Evolutionary conservation across 345 rosid species (phyloP).

Genomic region (Cardiospermum halicacabum): DNA sequence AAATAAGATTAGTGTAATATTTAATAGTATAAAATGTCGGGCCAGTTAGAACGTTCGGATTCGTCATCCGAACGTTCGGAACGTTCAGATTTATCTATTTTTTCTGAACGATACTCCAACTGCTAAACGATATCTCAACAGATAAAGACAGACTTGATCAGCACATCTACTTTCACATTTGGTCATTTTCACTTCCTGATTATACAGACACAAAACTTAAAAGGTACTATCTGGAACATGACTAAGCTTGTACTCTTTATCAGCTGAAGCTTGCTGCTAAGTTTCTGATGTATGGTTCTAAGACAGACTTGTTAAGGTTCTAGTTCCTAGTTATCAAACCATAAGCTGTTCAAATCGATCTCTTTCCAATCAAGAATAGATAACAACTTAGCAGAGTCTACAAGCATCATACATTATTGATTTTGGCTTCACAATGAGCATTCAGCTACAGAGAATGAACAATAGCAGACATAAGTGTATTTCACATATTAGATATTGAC

Average conservation of each 20-base stretch:
- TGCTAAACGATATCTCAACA: no score
- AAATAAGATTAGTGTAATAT: no score
- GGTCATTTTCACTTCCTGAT: no score
- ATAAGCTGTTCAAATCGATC: constrained; percentile 72
- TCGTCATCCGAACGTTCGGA: no score
- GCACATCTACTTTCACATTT: constrained; percentile 8
- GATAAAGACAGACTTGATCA: no score
- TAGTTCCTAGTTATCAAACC: constrained; percentile 29
- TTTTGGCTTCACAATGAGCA: constrained; percentile 48
- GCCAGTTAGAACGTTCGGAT: no score
- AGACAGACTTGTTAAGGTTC: constrained; percentile 12
- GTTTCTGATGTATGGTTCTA: constrained; percentile 22
- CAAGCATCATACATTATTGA: constrained; percentile 27
- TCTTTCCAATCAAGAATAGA: constrained; percentile 55
- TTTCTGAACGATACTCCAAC: no score
- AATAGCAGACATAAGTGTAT: no score
- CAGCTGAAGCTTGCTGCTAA: constrained; percentile 16
- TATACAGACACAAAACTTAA: constrained; percentile 2
- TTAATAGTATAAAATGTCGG: no score
- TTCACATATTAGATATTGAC: no score
- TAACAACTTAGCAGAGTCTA: constrained; percentile 38
- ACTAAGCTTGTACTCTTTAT: constrained; percentile 6
- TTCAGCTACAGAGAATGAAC: constrained; percentile 17
- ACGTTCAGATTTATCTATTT: no score
- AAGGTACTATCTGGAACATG: constrained; percentile 18